These are phyloP conservation scores for Clarkia xantiana DNA, from an alignment of 345 rosid genomes.

Conservation along the genomic window DNA sequence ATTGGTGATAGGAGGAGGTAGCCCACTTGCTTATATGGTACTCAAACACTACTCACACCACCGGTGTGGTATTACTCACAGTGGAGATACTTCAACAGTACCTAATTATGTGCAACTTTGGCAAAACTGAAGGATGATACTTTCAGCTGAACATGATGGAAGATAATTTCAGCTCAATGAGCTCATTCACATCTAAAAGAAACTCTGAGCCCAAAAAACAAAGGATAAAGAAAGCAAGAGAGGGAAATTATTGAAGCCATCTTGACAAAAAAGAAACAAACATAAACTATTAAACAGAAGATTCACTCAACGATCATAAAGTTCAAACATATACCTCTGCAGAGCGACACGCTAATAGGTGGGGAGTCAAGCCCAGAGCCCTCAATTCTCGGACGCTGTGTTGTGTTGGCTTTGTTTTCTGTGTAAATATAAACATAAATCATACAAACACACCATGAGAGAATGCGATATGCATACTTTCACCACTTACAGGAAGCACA, in stretches of 20 bases:
- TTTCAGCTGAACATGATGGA: too few relatives aligned
- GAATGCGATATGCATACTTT: not conserved
- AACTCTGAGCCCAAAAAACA: too few relatives aligned
- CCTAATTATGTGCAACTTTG: too few relatives aligned
- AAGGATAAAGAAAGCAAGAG: not conserved
- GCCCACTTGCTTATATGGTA: too few relatives aligned
- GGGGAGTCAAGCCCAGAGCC: slow-evolving; percentile 91
- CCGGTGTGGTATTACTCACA: too few relatives aligned
- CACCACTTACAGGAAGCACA: not conserved
- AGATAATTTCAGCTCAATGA: too few relatives aligned
- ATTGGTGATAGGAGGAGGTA: too few relatives aligned
- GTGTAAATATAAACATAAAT: not conserved
- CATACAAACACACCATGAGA: not conserved
- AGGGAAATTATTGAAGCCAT: not conserved
- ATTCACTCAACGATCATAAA: not conserved
- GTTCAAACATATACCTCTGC: slow-evolving; percentile 39
- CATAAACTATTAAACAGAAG: not conserved
- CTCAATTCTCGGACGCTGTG: slow-evolving; percentile 89
- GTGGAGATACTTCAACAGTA: too few relatives aligned
- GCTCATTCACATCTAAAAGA: too few relatives aligned
- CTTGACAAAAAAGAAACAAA: not conserved
- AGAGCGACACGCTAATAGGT: slow-evolving; percentile 89
- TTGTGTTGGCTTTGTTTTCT: slow-evolving; percentile 20
- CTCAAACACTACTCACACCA: too few relatives aligned
- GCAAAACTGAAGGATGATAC: too few relatives aligned